phyloP scores from a whole-genome alignment of 2,329 filamentous ascomycete genomes.

The Beauveria bassiana region DNA sequence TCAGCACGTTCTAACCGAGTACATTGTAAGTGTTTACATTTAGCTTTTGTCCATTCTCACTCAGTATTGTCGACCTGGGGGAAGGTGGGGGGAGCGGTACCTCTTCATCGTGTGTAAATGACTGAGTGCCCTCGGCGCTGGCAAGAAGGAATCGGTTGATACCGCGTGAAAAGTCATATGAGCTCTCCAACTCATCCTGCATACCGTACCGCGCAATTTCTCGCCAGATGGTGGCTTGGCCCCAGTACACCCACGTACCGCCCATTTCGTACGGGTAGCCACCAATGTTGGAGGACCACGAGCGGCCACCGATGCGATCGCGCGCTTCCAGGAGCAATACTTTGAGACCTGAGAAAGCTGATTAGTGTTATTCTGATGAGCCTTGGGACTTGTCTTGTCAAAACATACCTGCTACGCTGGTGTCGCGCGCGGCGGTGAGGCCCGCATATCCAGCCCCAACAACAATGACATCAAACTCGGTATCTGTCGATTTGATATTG shows the following conservation, averaged over 20 bases:
- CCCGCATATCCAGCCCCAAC: conserved; percentile 25
- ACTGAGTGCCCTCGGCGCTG: conserved; percentile 20
- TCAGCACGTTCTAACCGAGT: conserved; percentile 19
- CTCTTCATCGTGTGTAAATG: conserved; percentile 36
- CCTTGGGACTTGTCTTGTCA: conserved; percentile 3
- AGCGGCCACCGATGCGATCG: conserved; percentile 40
- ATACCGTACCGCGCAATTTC: conserved; percentile 40
- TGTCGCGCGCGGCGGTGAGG: conserved; percentile 22
- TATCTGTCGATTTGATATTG: conserved; percentile 13
- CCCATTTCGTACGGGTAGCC: conserved; percentile 41
- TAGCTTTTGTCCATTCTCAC: neutral
- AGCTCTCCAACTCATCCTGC: conserved; percentile 29
- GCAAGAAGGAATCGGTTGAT: conserved; percentile 34
- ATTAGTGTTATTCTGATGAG: neutral
- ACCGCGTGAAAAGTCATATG: conserved; percentile 32
- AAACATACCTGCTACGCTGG: conserved; percentile 20
- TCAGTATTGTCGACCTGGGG: neutral
- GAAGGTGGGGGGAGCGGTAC: conserved; percentile 14
- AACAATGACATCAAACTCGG: conserved; percentile 22
- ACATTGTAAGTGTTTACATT: neutral
- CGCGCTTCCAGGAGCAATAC: conserved; percentile 39
- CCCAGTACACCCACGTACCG: conserved; percentile 41
- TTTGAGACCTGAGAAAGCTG: conserved; percentile 20
- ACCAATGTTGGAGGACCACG: conserved; percentile 36
- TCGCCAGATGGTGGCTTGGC: conserved; percentile 33